phyloP scores from a whole-genome alignment of 2,329 filamentous ascomycete genomes.

The Conoideocrella luteorostrata region DNA sequence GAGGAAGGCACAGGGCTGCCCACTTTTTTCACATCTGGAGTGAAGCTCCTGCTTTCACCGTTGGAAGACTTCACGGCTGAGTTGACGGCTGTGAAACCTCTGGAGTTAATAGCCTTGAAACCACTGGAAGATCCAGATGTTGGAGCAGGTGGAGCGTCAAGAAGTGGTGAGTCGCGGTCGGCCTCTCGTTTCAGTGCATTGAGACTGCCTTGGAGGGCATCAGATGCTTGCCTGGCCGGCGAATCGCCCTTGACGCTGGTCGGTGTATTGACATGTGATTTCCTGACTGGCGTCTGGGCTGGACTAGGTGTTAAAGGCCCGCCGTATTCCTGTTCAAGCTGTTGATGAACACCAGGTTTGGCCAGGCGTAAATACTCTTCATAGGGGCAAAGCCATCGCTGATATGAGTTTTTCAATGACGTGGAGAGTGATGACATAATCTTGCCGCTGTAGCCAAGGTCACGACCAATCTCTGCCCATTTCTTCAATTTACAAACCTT shows the following conservation, averaged over 20 bases:
- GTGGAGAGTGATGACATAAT: slow-evolving; percentile 99
- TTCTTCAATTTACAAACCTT: slow-evolving; percentile 97
- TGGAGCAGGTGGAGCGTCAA: slow-evolving; percentile 35
- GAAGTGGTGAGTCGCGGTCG: slow-evolving; percentile 43
- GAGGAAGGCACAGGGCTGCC: slow-evolving; percentile 57
- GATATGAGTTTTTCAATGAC: slow-evolving; percentile 95
- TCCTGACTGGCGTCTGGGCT: slow-evolving; percentile 63
- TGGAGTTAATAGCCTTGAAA: slow-evolving; percentile 31
- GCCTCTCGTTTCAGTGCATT: slow-evolving; percentile 37
- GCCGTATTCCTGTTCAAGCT: slow-evolving; percentile 87
- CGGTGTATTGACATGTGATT: slow-evolving; percentile 53
- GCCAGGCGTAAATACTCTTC: slow-evolving; percentile 88
- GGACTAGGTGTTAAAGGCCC: slow-evolving; percentile 78
- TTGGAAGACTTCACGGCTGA: slow-evolving; percentile 63
- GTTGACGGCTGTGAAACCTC: slow-evolving; percentile 72
- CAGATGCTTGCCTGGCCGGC: slow-evolving; percentile 53
- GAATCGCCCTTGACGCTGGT: slow-evolving; percentile 57
- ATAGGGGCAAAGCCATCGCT: slow-evolving; percentile 93
- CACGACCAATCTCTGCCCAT: slow-evolving; percentile 96
- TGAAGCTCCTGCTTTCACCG: slow-evolving; percentile 49
- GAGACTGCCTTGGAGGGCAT: slow-evolving; percentile 44
- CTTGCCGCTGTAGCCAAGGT: slow-evolving; percentile 96
- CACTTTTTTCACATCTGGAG: slow-evolving; percentile 52
- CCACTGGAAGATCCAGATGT: slow-evolving; percentile 25
- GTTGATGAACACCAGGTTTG: slow-evolving; percentile 94